phyloP scores from a whole-genome alignment of 1,284 basidiomycete species.

The Violaceomyces palustris region DNA sequence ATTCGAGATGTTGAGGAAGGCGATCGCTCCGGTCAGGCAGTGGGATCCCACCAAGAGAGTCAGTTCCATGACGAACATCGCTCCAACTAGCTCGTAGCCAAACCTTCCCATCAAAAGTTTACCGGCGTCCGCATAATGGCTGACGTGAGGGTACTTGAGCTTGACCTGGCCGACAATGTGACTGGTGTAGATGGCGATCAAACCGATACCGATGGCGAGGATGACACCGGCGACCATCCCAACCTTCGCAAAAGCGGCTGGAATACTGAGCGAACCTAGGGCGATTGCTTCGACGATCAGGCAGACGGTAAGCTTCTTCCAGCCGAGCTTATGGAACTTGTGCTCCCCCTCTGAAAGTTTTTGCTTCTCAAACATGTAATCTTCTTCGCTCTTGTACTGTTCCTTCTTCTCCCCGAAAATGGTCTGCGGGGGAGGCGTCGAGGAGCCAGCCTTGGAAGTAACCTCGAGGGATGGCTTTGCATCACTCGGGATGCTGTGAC shows the following conservation, averaged over 20 bases:
- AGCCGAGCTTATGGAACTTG: constrained; percentile 40
- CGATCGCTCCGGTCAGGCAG: constrained; percentile 41
- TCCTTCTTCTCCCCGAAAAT: constrained; percentile 32
- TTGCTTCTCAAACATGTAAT: constrained; percentile 32
- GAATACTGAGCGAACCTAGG: constrained; percentile 35
- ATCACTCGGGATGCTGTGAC: no score
- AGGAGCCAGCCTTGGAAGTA: not conserved
- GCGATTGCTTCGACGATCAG: constrained; percentile 46
- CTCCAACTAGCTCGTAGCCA: constrained; percentile 31
- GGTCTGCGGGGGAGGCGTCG: constrained; percentile 4
- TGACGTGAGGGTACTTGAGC: constrained; percentile 32
- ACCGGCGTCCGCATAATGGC: constrained; percentile 36
- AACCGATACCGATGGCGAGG: constrained; percentile 27
- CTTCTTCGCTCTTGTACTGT: constrained; percentile 31
- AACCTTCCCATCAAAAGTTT: constrained; percentile 32
- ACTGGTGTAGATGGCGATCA: constrained; percentile 40
- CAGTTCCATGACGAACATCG: constrained; percentile 37
- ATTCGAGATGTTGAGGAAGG: constrained; percentile 32
- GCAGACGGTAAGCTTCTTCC: constrained; percentile 40
- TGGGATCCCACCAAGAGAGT: constrained; percentile 37
- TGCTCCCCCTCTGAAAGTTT: constrained; percentile 25
- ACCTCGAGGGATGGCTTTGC: no score
- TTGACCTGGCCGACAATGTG: constrained; percentile 37
- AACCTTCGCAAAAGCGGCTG: constrained; percentile 35
- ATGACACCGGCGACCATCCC: constrained; percentile 42